Evolutionary conservation across 345 rosid species (phyloP).

Genomic region (Lagerstroemia speciosa): DNA sequence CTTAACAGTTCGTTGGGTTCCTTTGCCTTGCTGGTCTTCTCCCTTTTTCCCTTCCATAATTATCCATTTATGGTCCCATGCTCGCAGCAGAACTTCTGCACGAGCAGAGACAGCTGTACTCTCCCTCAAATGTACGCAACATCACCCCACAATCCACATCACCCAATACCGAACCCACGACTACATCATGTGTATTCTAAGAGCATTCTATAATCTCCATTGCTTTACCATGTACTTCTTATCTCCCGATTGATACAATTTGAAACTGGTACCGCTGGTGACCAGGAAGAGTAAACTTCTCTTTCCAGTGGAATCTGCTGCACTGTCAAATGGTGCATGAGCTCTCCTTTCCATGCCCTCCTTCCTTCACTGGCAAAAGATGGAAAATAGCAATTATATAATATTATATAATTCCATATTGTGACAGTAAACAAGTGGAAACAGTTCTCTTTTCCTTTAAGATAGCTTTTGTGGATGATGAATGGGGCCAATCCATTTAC

Average conservation of each 20-base stretch:
- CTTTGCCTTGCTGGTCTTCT: not conserved
- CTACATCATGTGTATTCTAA: no score
- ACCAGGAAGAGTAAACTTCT: not conserved
- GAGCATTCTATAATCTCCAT: no score
- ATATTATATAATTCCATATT: not conserved
- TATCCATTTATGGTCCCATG: not conserved
- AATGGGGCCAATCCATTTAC: not conserved
- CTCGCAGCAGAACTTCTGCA: no score
- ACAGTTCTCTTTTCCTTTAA: not conserved
- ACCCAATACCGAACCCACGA: no score
- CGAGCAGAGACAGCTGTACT: no score
- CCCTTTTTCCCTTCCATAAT: not conserved
- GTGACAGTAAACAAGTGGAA: not conserved
- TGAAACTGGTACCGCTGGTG: no score
- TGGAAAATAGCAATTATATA: not conserved
- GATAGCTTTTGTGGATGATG: not conserved
- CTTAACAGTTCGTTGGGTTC: not conserved
- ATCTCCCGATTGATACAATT: not conserved
- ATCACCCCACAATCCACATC: no score
- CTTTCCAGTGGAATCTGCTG: constrained; percentile 6
- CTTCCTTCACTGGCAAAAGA: not conserved
- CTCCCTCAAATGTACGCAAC: no score
- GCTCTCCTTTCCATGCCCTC: not conserved
- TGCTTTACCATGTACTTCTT: no score
- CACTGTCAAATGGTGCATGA: constrained; percentile 4